Evolutionary conservation across 108 stramenopile species (phyloP).

Genomic region (Stephanodiscus triporus): DNA sequence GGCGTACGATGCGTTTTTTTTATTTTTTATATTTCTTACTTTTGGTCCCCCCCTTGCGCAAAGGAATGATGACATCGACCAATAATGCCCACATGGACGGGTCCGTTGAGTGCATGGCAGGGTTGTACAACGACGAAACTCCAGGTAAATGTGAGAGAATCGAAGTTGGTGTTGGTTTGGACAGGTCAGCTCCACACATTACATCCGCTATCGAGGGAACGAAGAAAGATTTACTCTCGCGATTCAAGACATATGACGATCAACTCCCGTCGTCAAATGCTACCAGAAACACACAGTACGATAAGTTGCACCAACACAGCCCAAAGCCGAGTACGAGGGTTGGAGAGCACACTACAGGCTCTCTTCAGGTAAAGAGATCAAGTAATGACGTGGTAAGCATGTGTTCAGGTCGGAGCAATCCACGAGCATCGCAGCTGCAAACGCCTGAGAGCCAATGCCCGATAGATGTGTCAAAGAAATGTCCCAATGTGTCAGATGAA

Average conservation of each 20-base stretch:
- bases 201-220: neutral
- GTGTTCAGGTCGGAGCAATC: neutral
- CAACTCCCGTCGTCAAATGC: conserved; percentile 8
- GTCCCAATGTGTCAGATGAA: neutral
- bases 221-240: conserved; percentile 24
- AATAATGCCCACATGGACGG: neutral
- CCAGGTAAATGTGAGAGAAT: neutral
- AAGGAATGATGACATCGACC: neutral
- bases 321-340: neutral
- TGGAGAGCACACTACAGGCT: neutral
- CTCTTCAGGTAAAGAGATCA: neutral
- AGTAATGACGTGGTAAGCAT: neutral
- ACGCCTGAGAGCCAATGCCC: conserved; percentile 11
- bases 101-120: neutral
- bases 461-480: neutral
- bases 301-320: conserved; percentile 10
- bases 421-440: neutral
- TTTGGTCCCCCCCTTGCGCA: too few species aligned
- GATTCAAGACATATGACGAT: conserved; percentile 28
- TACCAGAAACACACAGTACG: neutral
- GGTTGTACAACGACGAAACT: neutral
- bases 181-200: neutral
- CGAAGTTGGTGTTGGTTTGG: too few species aligned
- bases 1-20: too few species aligned
- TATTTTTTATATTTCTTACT: too few species aligned